These are phyloP conservation scores for Entamoeba invadens DNA, from an alignment of 208 protist genomes.

Conservation along the genomic window DNA sequence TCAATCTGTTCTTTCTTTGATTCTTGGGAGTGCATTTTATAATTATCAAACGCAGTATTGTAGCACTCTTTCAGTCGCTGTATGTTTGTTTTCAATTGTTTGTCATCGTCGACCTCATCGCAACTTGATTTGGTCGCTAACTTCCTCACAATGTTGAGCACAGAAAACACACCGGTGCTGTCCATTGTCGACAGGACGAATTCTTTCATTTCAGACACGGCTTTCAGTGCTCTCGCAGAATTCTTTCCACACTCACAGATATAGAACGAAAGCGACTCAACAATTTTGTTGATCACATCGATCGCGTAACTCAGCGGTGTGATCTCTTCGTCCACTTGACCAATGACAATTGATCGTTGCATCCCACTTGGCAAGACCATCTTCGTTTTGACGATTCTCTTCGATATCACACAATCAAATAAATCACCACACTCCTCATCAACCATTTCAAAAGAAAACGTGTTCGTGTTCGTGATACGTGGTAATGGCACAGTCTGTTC, in stretches of 20 bases:
- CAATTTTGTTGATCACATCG: not conserved
- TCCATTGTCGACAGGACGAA: not conserved
- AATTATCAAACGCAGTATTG: not conserved
- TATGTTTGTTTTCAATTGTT: not conserved
- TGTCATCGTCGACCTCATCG: not conserved
- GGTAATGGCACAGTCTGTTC: not conserved
- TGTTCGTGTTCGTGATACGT: not conserved
- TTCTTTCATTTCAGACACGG: not conserved
- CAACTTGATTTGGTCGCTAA: not conserved
- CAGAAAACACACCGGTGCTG: not conserved
- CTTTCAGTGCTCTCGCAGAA: not conserved
- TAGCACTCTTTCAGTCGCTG: not conserved
- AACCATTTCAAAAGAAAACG: not conserved
- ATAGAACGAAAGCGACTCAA: not conserved
- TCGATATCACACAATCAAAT: not conserved
- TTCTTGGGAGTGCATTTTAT: not conserved
- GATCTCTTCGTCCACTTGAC: not conserved
- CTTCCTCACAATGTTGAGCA: not conserved
- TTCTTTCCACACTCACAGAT: not conserved
- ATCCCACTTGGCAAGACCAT: not conserved
- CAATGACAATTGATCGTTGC: not conserved
- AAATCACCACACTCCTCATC: not conserved
- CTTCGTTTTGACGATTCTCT: not conserved
- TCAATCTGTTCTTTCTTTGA: not conserved
- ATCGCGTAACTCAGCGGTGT: not conserved